These are phyloP conservation scores for Meyerozyma carpophila DNA, from an alignment of 1,139 yeast genomes.

Conservation along the genomic window DNA sequence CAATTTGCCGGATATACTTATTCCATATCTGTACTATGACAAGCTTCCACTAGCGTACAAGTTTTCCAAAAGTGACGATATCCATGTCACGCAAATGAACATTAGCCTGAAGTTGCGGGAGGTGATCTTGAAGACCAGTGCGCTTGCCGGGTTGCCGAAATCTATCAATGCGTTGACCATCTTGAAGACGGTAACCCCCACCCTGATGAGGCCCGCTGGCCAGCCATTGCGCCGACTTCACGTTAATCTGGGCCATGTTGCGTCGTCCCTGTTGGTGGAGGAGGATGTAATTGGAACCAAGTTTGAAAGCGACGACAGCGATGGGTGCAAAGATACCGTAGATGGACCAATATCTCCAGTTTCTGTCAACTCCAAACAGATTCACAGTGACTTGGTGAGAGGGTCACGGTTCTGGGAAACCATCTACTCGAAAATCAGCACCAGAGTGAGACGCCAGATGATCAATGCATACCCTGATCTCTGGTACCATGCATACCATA, in stretches of 20 bases:
- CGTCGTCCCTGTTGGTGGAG: constrained; percentile 34
- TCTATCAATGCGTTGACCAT: constrained; percentile 73
- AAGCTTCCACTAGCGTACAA: constrained; percentile 36
- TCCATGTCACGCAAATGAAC: constrained; percentile 27
- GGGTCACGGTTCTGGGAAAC: constrained; percentile 72
- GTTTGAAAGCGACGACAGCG: constrained; percentile 18
- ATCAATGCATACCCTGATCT: constrained; percentile 77
- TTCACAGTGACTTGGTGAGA: constrained; percentile 30
- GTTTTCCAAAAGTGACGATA: constrained; percentile 29
- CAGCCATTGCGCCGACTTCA: constrained; percentile 27
- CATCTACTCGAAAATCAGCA: constrained; percentile 70
- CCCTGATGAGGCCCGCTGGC: constrained; percentile 24
- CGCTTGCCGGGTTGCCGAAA: constrained; percentile 78
- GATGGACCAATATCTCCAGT: constrained; percentile 37
- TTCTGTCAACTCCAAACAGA: constrained; percentile 24
- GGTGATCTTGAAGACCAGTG: constrained; percentile 69
- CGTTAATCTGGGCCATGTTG: constrained; percentile 31
- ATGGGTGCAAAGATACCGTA: constrained; percentile 27
- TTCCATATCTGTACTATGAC: constrained; percentile 36
- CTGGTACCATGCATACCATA: constrained; percentile 66
- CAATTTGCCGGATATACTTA: constrained; percentile 38
- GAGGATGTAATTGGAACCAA: constrained; percentile 39
- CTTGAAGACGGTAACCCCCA: constrained; percentile 64
- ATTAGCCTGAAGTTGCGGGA: constrained; percentile 66
- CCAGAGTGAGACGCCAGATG: constrained; percentile 64